These are phyloP conservation scores for Collariella sp. DNA, from an alignment of 495 filamentous ascomycete genomes.

Conservation along the genomic window DNA sequence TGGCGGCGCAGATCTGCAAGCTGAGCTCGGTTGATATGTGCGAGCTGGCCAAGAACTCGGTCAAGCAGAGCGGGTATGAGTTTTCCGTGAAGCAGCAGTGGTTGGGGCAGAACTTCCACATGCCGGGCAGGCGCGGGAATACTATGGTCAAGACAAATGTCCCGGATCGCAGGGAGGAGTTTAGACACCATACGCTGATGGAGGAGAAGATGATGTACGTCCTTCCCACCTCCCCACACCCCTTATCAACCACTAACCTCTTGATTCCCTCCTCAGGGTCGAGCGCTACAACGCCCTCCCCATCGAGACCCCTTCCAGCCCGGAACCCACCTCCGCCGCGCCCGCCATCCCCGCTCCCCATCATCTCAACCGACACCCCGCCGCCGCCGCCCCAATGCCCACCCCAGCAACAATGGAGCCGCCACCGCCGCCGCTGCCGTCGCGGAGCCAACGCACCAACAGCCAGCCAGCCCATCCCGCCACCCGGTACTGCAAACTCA, in stretches of 20 bases:
- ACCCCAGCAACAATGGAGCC: too few species aligned
- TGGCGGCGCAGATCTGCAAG: conserved; percentile 97
- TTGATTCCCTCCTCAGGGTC: conserved; percentile 12
- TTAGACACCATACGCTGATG: conserved; percentile 71
- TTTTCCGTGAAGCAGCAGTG: conserved; percentile 78
- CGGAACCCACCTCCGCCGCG: not conserved
- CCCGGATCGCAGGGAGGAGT: conserved; percentile 82
- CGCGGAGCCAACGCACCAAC: too few species aligned
- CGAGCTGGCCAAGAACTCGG: conserved; percentile 91
- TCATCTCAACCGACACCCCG: conserved; percentile 12
- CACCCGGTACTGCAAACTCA: too few species aligned
- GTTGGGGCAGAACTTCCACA: conserved; percentile 67
- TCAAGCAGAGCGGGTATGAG: conserved; percentile 91
- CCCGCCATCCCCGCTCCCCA: conserved; percentile 24
- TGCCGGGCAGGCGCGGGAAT: conserved; percentile 72
- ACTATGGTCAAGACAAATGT: conserved; percentile 93
- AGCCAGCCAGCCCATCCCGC: too few species aligned
- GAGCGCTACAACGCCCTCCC: conserved; percentile 23
- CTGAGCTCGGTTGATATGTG: conserved; percentile 97
- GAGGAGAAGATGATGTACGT: conserved; percentile 77
- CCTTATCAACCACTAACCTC: conserved; percentile 1
- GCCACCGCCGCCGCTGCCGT: too few species aligned
- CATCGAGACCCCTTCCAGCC: not conserved
- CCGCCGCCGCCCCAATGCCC: not conserved
- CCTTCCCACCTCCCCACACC: not conserved